These are phyloP conservation scores for Trichoderma oligosporum DNA, from an alignment of 2,329 filamentous ascomycete genomes.

Conservation along the genomic window DNA sequence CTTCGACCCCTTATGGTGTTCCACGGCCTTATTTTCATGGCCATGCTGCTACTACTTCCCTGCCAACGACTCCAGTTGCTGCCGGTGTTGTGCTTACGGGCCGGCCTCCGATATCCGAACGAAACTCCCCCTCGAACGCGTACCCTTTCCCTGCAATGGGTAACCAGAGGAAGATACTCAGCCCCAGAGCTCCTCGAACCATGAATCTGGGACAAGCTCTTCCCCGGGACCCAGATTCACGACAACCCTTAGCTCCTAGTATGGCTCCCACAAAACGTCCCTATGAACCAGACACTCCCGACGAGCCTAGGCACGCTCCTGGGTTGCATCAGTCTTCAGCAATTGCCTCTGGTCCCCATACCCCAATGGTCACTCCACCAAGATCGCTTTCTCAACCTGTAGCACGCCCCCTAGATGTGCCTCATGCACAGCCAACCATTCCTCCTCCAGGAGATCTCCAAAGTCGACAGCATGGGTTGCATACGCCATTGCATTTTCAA, in stretches of 20 bases:
- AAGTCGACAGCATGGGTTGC: conserved; percentile 20
- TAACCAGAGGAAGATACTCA: conserved; percentile 31
- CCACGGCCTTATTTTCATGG: conserved; percentile 27
- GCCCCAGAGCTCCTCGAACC: conserved; percentile 32
- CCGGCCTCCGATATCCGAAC: conserved; percentile 31
- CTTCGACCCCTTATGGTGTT: conserved; percentile 24
- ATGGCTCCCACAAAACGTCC: conserved; percentile 33
- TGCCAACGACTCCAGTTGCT: conserved; percentile 34
- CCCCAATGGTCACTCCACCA: conserved; percentile 27
- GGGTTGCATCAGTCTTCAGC: conserved; percentile 27
- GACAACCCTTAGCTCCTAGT: conserved; percentile 23
- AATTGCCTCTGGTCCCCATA: conserved; percentile 25
- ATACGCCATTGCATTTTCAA: conserved; percentile 25
- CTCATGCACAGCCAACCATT: conserved; percentile 26
- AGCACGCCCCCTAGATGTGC: conserved; percentile 25
- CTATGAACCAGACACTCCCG: conserved; percentile 29
- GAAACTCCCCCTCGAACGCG: conserved; percentile 31
- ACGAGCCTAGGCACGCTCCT: conserved; percentile 29
- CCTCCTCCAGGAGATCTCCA: conserved; percentile 24
- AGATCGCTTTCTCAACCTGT: conserved; percentile 38
- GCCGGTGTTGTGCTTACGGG: conserved; percentile 27
- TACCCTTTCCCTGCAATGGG: conserved; percentile 33
- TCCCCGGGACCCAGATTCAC: conserved; percentile 26
- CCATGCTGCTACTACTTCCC: conserved; percentile 33
- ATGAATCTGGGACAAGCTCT: conserved; percentile 29